Evolutionary conservation across 192 early-diverging fungal genomes (phyloP).

Genomic region (Entrophospora sp.): DNA sequence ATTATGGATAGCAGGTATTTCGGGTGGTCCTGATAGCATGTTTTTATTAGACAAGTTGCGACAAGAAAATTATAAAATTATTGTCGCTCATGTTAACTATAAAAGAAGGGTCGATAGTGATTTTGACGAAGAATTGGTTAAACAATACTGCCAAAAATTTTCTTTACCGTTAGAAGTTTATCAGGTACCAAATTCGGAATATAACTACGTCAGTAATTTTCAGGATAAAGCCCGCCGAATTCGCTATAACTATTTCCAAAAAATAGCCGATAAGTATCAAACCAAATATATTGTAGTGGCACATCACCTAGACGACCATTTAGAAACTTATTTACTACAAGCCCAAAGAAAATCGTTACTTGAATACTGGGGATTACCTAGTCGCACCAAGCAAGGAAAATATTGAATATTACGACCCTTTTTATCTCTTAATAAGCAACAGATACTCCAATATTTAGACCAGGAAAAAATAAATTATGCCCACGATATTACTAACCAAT

Average conservation of each 20-base stretch:
- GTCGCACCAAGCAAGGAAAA: background rate
- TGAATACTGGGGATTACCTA: background rate
- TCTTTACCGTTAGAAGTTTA: background rate
- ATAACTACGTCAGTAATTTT: background rate
- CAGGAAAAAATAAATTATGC: background rate
- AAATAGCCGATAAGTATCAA: background rate
- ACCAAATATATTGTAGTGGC: background rate
- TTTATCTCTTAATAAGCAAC: background rate
- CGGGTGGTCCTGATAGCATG: too few species aligned
- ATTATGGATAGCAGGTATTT: too few species aligned
- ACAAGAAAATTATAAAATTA: too few species aligned
- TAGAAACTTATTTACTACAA: conserved; percentile 1
- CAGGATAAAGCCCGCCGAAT: background rate
- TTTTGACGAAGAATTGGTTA: too few species aligned
- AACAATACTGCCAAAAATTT: too few species aligned
- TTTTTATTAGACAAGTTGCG: too few species aligned
- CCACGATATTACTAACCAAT: background rate
- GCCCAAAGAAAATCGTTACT: background rate
- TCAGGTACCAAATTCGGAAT: background rate
- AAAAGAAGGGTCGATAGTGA: too few species aligned
- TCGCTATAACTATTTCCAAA: background rate
- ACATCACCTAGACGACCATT: conserved; percentile 1
- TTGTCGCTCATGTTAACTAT: too few species aligned
- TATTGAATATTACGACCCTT: background rate
- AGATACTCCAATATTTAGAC: background rate